phyloP scores from a whole-genome alignment of 371 early-diverging fungal genomes.

The Mucor sp. region DNA sequence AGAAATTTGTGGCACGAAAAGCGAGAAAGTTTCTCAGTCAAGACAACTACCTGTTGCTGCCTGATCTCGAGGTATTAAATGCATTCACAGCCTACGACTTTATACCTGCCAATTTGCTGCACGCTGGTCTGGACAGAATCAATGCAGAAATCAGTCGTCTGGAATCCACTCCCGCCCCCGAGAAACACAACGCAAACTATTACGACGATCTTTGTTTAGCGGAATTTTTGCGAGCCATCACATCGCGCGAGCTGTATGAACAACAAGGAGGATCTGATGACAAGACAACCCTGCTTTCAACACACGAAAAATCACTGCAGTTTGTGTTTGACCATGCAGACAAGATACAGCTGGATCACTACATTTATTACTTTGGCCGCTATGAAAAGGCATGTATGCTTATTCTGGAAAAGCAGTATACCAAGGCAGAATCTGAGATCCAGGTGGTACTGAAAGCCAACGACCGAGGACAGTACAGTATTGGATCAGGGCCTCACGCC shows the following conservation, averaged over 20 bases:
- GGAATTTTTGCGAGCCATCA: constrained; percentile 52
- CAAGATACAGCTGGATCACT: constrained; percentile 57
- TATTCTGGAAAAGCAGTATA: constrained; percentile 44
- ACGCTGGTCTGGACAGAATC: constrained; percentile 40
- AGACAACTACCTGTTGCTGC: constrained; percentile 58
- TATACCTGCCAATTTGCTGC: constrained; percentile 51
- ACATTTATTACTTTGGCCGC: constrained; percentile 59
- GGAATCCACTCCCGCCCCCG: not conserved
- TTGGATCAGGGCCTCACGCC: constrained; percentile 42
- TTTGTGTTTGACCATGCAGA: constrained; percentile 31
- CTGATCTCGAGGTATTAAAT: constrained; percentile 70
- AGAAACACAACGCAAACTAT: constrained; percentile 15
- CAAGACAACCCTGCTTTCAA: not conserved
- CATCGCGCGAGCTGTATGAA: constrained; percentile 22
- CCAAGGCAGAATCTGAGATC: constrained; percentile 49
- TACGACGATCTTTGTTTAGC: constrained; percentile 74
- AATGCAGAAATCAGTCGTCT: constrained; percentile 47
- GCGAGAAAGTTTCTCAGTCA: constrained; percentile 67
- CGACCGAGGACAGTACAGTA: constrained; percentile 36
- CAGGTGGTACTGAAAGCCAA: constrained; percentile 37
- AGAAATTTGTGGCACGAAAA: constrained; percentile 79
- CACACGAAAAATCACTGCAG: constrained; percentile 24
- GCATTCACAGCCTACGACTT: constrained; percentile 64
- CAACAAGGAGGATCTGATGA: too few relatives aligned
- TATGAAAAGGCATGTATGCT: constrained; percentile 58